Conservation (phyloP, 192 early-diverging fungal species). For the Backusella macrospora region DNA sequence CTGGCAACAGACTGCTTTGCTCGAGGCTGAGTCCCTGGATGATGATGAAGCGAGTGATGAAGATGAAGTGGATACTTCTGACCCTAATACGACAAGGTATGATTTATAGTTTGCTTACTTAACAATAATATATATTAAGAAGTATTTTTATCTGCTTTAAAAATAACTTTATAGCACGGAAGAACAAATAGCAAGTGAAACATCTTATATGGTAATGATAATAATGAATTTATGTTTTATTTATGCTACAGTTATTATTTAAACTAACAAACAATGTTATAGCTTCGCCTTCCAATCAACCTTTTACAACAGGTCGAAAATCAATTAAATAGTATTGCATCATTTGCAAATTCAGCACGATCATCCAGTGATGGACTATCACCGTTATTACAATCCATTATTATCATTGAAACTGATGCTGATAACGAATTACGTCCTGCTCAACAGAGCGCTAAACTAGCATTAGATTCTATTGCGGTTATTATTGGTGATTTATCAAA, state of each 20-base stretch:
- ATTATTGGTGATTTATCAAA: slow-evolving; percentile 6
- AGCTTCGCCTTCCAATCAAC: slow-evolving; percentile 16
- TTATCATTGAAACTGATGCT: slow-evolving; percentile 39
- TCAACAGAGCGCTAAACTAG: slow-evolving; percentile 39
- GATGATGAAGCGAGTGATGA: slow-evolving; percentile 14
- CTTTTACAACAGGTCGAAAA: slow-evolving; percentile 9
- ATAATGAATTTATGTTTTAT: not conserved
- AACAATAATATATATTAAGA: not conserved
- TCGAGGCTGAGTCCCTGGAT: slow-evolving; percentile 13
- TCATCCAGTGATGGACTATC: slow-evolving; percentile 26
- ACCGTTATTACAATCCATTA: slow-evolving; percentile 41
- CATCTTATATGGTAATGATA: slow-evolving; percentile 18
- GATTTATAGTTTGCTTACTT: not conserved
- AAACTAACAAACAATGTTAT: not conserved
- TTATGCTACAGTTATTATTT: not conserved
- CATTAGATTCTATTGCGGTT: not conserved
- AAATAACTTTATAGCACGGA: not conserved
- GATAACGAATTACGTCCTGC: slow-evolving; percentile 37
- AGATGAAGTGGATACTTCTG: not conserved
- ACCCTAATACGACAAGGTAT: not conserved
- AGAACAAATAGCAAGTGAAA: not conserved
- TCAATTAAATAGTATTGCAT: not conserved
- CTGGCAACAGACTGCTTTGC: slow-evolving; percentile 8
- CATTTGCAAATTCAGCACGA: not conserved
- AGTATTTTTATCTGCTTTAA: not conserved